Evolutionary conservation across 805 yeast species (phyloP).

Genomic region (Yarrowia sp.): DNA sequence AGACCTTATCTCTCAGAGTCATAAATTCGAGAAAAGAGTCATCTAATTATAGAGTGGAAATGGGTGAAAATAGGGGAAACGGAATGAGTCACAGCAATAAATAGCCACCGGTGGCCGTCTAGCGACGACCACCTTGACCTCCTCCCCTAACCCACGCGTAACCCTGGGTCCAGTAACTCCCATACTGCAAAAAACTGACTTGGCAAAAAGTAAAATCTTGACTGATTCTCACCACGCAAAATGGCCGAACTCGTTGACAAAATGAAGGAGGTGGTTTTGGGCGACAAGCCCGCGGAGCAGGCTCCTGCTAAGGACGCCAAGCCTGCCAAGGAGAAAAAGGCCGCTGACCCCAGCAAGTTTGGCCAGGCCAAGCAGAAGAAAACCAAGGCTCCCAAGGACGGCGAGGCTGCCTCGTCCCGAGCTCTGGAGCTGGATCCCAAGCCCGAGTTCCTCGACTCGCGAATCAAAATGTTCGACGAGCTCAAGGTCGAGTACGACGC

Average conservation of each 20-base stretch:
- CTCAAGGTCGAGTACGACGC: conserved; percentile 76
- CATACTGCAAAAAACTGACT: conserved; percentile 9
- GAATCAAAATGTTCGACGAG: conserved; percentile 74
- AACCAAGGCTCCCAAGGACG: conserved; percentile 23
- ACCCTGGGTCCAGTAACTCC: not conserved
- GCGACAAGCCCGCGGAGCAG: not conserved
- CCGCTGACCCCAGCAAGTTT: conserved; percentile 12
- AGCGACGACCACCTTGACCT: too few relatives aligned
- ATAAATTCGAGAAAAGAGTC: too few relatives aligned
- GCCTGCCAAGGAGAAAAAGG: conserved; percentile 18
- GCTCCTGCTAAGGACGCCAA: conserved; percentile 1
- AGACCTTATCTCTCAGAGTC: too few relatives aligned
- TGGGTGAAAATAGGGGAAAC: too few relatives aligned
- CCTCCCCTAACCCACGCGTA: not conserved
- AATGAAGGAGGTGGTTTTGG: conserved; percentile 20
- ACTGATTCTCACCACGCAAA: not conserved
- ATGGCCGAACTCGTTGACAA: conserved; percentile 24
- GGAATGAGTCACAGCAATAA: too few relatives aligned
- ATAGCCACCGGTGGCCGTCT: too few relatives aligned
- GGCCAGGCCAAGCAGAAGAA: conserved; percentile 23
- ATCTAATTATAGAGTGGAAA: too few relatives aligned
- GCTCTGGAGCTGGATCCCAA: conserved; percentile 51
- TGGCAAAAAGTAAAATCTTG: not conserved
- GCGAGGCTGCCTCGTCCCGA: conserved; percentile 11
- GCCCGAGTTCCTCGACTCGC: conserved; percentile 78